A percentile compares a stretch with the other conserved stretches of the same genome.
These are phyloP conservation scores for Glutinoglossum americanum DNA, from an alignment of 495 filamentous ascomycete genomes.

Conservation along the genomic window DNA sequence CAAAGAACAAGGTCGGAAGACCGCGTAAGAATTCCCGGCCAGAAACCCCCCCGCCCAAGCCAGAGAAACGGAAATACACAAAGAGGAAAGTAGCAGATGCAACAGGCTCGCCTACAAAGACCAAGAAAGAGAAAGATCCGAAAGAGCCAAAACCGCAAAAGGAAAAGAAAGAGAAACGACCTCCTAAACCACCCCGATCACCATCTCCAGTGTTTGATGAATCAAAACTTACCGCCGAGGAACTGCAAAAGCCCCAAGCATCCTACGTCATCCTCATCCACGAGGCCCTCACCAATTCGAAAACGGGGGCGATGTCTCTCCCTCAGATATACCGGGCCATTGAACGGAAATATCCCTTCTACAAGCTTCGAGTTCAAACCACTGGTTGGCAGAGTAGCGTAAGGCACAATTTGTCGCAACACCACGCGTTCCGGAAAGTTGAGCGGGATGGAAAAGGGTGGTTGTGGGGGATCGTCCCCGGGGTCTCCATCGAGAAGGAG, in stretches of 20 bases:
- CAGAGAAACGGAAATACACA: conserved; percentile 59
- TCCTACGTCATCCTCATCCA: conserved; percentile 86
- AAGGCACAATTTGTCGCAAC: conserved; percentile 81
- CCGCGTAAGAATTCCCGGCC: conserved; percentile 30
- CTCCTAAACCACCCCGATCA: conserved; percentile 38
- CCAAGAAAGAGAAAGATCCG: conserved; percentile 24
- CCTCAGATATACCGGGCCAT: conserved; percentile 89
- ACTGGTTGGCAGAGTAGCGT: conserved; percentile 96
- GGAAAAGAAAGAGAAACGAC: conserved; percentile 36
- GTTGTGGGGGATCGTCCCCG: conserved; percentile 43
- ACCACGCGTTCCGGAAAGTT: conserved; percentile 69
- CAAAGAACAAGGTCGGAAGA: conserved; percentile 5
- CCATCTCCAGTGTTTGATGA: conserved; percentile 53
- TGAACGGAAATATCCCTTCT: conserved; percentile 73
- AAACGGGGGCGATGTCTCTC: conserved; percentile 49
- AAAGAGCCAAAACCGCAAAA: conserved; percentile 21
- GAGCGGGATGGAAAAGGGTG: conserved; percentile 51
- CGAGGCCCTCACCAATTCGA: conserved; percentile 59
- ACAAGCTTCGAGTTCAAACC: conserved; percentile 56
- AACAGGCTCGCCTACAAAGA: conserved; percentile 27
- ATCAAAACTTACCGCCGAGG: conserved; percentile 60
- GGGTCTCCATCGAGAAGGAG: conserved; percentile 45
- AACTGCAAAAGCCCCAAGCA: conserved; percentile 60
- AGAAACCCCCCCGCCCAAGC: conserved; percentile 32
- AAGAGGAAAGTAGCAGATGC: conserved; percentile 44